Base-by-base conservation (phyloP, 306 rosid genomes). In the Arachis hypogaea region DNA sequence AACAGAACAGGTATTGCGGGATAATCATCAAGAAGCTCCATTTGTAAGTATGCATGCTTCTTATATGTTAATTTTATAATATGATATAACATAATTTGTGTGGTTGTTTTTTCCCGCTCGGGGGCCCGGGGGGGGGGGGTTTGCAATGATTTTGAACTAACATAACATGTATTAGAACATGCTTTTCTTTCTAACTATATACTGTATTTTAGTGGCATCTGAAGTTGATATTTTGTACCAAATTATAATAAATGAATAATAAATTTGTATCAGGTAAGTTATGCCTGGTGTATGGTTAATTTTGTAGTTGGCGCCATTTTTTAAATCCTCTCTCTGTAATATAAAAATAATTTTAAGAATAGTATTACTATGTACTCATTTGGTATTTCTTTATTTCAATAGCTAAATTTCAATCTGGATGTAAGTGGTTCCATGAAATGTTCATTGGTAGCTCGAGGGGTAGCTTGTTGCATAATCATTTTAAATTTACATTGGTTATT, bases 11-110 rank as follows among this genome's bases (percentile, higher is more conserved):
- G 90, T 78, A 52, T 43, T 43, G 51, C 33, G 72, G 75, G 63
- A 67, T 60, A 81, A 38, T 79, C 78, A n/a, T 58, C 77, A 81
- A 40, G 89, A 81, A 73, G 76, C 75, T 68, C 28, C 63, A 73
- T 52, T 73, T 46, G 98, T 93, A 85, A 87, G 97, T 85, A 42
- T 63, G 44, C 76, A 44, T 69, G 55, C 76, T 63, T 58, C 61
- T 62, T 59, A 55, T 40, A 6, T 80, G 56, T 61, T 75, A 33
- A 33, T 33, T 33, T 33, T 33, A 33, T 33, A 4, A 33, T 33
- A 33, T 33, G 38, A 33, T 33, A 29, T 60, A 52, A 72, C 52
- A 16, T 63, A 61, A 40, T 44, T 51, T 66, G 57, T 55, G 18
- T 28, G 6, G 29, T 52, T 18, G 28, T 22, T 1, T 22, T 22